Percentiles rank a stretch among this genome's conserved stretches.
Conservation (phyloP, 2,329 filamentous ascomycete species). For the Monascus ruber region DNA sequence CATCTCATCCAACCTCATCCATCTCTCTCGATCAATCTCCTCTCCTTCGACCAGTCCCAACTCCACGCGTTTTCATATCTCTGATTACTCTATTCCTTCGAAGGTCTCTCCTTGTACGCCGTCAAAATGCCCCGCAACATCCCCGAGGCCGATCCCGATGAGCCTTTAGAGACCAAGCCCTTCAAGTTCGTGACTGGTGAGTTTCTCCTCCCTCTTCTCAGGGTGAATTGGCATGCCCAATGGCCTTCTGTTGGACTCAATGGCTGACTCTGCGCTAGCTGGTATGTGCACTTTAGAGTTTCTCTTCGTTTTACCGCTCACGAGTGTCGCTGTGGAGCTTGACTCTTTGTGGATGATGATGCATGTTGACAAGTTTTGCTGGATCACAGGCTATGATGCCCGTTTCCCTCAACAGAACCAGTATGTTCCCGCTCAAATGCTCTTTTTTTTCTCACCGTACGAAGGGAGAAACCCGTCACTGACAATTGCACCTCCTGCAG, state of each 20-base stretch:
- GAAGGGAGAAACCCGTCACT: slow-evolving; percentile 6
- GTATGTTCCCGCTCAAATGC: slow-evolving; percentile 21
- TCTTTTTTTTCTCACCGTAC: neutral
- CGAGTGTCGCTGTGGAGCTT: neutral
- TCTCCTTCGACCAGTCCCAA: slow-evolving; percentile 4
- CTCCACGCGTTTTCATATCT: slow-evolving; percentile 17
- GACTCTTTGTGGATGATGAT: neutral
- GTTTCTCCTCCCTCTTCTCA: slow-evolving; percentile 24
- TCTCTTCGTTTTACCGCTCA: neutral
- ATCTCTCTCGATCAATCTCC: slow-evolving; percentile 12
- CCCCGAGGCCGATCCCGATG: slow-evolving; percentile 50
- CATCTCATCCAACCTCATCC: slow-evolving; percentile 12
- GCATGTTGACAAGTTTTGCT: neutral
- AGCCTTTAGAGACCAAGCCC: slow-evolving; percentile 86
- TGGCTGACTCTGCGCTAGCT: slow-evolving; percentile 36
- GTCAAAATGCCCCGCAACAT: slow-evolving; percentile 71
- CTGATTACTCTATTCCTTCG: slow-evolving; percentile 15
- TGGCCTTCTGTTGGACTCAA: slow-evolving; percentile 18
- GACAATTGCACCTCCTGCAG: slow-evolving; percentile 17
- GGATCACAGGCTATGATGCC: slow-evolving; percentile 71
- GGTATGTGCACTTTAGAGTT: slow-evolving; percentile 29
- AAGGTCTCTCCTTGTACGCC: slow-evolving; percentile 4
- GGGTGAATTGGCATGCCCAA: slow-evolving; percentile 8
- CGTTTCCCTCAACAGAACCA: slow-evolving; percentile 94
- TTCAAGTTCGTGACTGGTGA: slow-evolving; percentile 99